Evolutionary conservation across 352 stramenopile species (phyloP).

Genomic region (Globisporangium iwayamae): DNA sequence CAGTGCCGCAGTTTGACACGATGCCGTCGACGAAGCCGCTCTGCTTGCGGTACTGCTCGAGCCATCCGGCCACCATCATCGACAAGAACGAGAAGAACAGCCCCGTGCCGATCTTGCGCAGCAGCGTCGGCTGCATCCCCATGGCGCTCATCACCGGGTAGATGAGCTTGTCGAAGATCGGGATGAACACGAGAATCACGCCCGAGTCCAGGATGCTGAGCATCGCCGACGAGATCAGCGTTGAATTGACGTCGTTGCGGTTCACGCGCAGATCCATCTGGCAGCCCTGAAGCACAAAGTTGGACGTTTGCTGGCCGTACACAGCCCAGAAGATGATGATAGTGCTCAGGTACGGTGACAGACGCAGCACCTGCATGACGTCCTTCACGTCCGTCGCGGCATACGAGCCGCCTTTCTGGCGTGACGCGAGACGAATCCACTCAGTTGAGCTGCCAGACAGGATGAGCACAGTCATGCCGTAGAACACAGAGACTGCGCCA

Average conservation of each 20-base stretch:
- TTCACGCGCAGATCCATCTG: constrained; percentile 87
- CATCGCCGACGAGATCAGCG: constrained; percentile 82
- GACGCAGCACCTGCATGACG: constrained; percentile 67
- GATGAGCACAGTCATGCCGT: constrained; percentile 70
- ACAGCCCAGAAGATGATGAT: constrained; percentile 87
- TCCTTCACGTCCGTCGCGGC: constrained; percentile 59
- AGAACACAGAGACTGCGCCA: constrained; percentile 50
- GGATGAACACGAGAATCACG: constrained; percentile 89
- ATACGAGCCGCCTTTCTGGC: constrained; percentile 55
- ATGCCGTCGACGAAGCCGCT: constrained; percentile 41
- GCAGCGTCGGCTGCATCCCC: constrained; percentile 68
- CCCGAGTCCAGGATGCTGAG: constrained; percentile 86
- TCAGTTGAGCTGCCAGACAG: constrained; percentile 52
- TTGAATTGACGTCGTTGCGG: constrained; percentile 26
- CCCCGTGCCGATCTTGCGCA: constrained; percentile 87
- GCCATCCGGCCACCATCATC: constrained; percentile 66
- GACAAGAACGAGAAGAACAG: constrained; percentile 76
- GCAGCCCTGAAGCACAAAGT: constrained; percentile 86
- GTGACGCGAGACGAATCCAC: constrained; percentile 52
- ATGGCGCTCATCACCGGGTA: constrained; percentile 71
- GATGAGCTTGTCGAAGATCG: constrained; percentile 80
- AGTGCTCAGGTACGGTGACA: constrained; percentile 78
- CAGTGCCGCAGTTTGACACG: constrained; percentile 74
- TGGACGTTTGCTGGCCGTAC: constrained; percentile 81
- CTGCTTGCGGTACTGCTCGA: constrained; percentile 73